Evolutionary conservation across 768 basidiomycete genomes (phyloP), one percentile per base, ranked within the genome.

Genomic region (Gautieria morchelliformis): DNA sequence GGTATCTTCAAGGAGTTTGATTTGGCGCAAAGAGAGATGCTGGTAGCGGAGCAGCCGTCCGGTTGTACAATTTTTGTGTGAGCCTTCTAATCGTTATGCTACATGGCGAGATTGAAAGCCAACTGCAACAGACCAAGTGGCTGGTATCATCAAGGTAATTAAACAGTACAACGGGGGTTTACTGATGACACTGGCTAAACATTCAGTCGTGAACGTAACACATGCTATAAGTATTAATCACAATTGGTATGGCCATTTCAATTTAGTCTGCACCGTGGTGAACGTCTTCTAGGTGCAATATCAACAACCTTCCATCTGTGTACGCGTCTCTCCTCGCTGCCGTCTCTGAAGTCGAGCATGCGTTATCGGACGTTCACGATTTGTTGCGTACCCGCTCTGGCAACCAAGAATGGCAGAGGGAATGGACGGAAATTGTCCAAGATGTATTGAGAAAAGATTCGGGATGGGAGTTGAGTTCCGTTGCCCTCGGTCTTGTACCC

Each of bases 61-160:
- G 59, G 59, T 1, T 54, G 53, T 39, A 51, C 60, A 15, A 59
- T 60, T 19, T 57, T 57, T 30, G 54, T 60, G 59, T 52, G 33
- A 37, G 61, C 42, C 15, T 32, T 10, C 5, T 9, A 9, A 6
- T 45, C 27, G 20, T 33, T 52, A 5, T 30, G 39, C 10, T 3
- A 41, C 40, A 17, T 35, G 48, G 11, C 42, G 10, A n/a, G 42
- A 9, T 17, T 44, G 42, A 44, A 44, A 22, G 12, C 48, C 22
- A 10, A 4, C 1, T 30, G 24, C 41, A 30, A 33, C 51, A 61
- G 61, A n/a, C 61, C 61, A 17, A 62, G 61, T 22, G 60, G 60
- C 3, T 62, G 61, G 61, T 62, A 61, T 52, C 61, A 62, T 42
- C 61, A 62, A 58, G 61, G 56, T 57, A 30, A 37, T 27, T 27